Base-by-base conservation (phyloP, 2,329 filamentous ascomycete species). In the Fusarium scirpi region DNA sequence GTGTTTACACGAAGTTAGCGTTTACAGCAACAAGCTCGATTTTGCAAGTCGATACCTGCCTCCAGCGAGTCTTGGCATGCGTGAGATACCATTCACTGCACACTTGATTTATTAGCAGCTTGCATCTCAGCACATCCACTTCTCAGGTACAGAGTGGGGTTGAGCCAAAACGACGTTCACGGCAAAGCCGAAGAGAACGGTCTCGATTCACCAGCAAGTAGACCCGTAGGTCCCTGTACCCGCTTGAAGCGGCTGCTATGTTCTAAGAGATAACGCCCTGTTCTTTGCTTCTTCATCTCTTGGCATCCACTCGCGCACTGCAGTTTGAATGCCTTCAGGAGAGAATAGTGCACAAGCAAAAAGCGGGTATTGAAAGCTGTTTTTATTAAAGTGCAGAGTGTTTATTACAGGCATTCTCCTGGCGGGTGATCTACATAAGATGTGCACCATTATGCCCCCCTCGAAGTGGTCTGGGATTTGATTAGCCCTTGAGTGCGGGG, bases 161-260 rank as follows among this genome's bases (percentile, higher is more conserved):
- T 58, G 24, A 62, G 48, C 63, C 62, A 71, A 38, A 67, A 65
- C 57, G 65, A 74, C 65, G 57, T 56, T 67, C 63, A 74, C 74
- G 74, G 74, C 66, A 72, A 59, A 52, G 58, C 74, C 74, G 74
- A 76, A 69, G 63, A 75, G 74, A 76, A 74, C 71, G 71, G 74
- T 76, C 74, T 76, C 74, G 74, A 74, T 67, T 72, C 62, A 40
- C 40, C 34, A 65, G 58, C 27, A 66, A 62, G 38, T 32, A 58
- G 49, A 34, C 57, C 59, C 49, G 51, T 59, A 62, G 45, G 61
- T 65, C 24, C 47, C 52, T 59, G 41, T 60, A 62, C 51, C 59
- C 68, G 69, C 65, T 62, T 65, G 62, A 32, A 44, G 62, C 57
- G 70, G 64, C 57, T 61, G 59, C 41, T 52, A 45, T 24, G 13